Base-by-base conservation (phyloP, 108 stramenopile species). In the Tribonema minus region DNA sequence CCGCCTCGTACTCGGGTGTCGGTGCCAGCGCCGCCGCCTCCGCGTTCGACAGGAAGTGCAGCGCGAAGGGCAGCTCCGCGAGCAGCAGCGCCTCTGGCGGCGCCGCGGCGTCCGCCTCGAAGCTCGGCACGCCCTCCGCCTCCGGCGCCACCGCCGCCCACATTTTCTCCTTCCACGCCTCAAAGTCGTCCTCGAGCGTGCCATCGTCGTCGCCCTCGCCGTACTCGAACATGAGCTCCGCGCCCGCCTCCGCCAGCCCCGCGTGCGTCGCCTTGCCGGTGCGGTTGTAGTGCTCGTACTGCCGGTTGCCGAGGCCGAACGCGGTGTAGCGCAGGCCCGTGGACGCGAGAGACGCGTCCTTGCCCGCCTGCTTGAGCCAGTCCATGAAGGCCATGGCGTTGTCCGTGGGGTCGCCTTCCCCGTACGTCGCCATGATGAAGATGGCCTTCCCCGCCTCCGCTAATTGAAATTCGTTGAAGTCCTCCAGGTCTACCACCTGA, bases 351-450 rank as follows among this genome's bases (percentile, higher is more conserved):
- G 39, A 37, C 61, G 85, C 39, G 20, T n/a, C n/a, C n/a, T n/a
- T n/a, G n/a, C n/a, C 79, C 33, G 64, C 61, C 59, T 88, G 69
- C 65, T 90, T 91, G 58, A 93, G 64, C 61, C 87, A 87, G 54
- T 85, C 73, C n/a, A 92, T 82, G 65, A 98, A 92, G 37, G 81
- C 83, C 15, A 59, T 73, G 1, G 98, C 91, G 85, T 98, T 99
- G 88, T 98, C 96, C n/a, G 96, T 95, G 25, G 96, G 92, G 71
- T 99, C 98, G 25, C 98, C 98, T 80, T 99, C 98, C 7, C 98
- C 98, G 75, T 98, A 98, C 1, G 98, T 99, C 29, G 98, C 90
- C 72, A 95, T 85, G n/a, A 98, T 67, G 67, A 96, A 93, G 64
- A 90, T 86, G 29, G 89, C 82, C 61, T 74, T 70, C 32, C 72